Evolutionary conservation across 805 yeast genomes (phyloP), one percentile per base, ranked within the genome.

Genomic region (Wickerhamomyces kurtzmanii): DNA sequence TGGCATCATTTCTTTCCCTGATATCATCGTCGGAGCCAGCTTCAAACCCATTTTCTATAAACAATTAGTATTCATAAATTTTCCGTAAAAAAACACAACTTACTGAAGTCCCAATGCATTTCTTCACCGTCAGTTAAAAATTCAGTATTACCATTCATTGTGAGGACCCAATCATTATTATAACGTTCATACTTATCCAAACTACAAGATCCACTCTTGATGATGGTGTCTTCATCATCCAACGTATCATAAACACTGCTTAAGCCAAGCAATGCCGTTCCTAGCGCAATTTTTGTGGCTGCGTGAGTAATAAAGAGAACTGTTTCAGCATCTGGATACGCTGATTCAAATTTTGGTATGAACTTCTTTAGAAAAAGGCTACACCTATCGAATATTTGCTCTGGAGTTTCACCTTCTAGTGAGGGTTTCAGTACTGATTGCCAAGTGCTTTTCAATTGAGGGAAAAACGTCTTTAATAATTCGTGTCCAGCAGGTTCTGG

Each of bases 1-100:
- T 17, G 15, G 42, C 43, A 17, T 42, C 49, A 37, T 39, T 45
- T 45, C 86, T 65, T 11, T 70, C 68, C 39, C 68, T 71, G 29
- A 85, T 73, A 51, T 86, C 96, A 28, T 79, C 94, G 37, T 77
- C 84, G 4, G 94, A 81, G 8, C 96, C 96, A 5, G 96, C 94
- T 55, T 84, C 95, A 39, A 71, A 77, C 12, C 71, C 73, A 31
- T 62, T 47, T 19, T 42, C 56, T 33, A 32, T 4, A 25, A 13
- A 26, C 21, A 11, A 31, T 17, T 15, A 17, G 23, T 17, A 32
- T 26, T 29, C n/a, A n/a, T n/a, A n/a, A n/a, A n/a, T n/a, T n/a
- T n/a, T n/a, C n/a, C n/a, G n/a, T n/a, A n/a, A n/a, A n/a, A n/a
- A n/a, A n/a, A n/a, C n/a, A n/a, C n/a, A n/a, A n/a, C 58, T 53